phyloP scores from a whole-genome alignment of 495 filamentous ascomycete species.

The Polyplosphaeria fusca region DNA sequence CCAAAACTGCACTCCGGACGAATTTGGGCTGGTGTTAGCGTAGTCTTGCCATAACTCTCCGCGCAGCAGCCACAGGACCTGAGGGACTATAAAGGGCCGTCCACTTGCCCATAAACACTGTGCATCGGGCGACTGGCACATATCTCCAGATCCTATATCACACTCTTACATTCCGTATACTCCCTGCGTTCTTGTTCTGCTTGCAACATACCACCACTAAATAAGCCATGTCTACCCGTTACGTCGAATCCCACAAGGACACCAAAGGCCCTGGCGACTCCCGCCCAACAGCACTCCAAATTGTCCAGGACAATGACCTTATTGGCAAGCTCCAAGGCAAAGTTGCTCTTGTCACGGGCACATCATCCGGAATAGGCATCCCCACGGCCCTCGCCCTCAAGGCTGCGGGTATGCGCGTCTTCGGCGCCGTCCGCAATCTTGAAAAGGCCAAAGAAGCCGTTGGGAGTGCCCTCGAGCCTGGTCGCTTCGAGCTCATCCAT shows the following conservation, averaged over 20 bases:
- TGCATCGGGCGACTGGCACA: too few species aligned
- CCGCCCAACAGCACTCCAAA: constrained; percentile 41
- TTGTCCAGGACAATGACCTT: constrained; percentile 43
- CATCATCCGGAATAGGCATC: constrained; percentile 56
- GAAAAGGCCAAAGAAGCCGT: constrained; percentile 38
- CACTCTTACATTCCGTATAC: too few species aligned
- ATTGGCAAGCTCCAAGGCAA: constrained; percentile 45
- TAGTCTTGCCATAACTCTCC: too few species aligned
- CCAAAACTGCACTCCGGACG: too few species aligned
- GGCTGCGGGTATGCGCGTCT: constrained; percentile 49
- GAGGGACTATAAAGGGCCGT: too few species aligned
- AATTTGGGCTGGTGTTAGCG: too few species aligned
- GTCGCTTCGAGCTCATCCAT: constrained; percentile 40
- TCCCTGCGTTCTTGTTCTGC: too few species aligned
- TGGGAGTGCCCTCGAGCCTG: constrained; percentile 26
- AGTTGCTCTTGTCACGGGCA: constrained; percentile 67
- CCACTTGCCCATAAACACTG: too few species aligned
- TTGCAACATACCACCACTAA: too few species aligned
- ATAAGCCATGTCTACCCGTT: constrained; percentile 13
- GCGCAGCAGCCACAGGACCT: too few species aligned
- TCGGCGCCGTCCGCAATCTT: constrained; percentile 45
- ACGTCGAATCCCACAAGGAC: constrained; percentile 16
- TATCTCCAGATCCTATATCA: too few species aligned
- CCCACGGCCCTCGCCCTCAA: constrained; percentile 51
- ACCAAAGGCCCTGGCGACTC: constrained; percentile 32